Evolutionary conservation across 1,284 basidiomycete genomes (phyloP), one percentile per base, ranked within the genome.

Genomic region (Trichosporon sp.): DNA sequence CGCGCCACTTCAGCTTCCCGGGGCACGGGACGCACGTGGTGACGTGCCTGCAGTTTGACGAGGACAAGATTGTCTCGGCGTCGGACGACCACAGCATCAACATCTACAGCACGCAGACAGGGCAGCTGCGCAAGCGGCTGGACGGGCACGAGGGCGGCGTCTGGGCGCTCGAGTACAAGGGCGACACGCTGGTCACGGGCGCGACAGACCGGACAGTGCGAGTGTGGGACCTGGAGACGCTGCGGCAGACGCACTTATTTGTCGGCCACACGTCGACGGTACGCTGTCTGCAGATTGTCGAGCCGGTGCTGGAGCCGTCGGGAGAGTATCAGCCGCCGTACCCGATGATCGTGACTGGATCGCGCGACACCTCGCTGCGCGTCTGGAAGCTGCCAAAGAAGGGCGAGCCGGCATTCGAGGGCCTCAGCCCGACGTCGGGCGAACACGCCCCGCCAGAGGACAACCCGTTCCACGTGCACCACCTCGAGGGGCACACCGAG

Each of bases 181-280:
- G 80, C 56, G 89, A 95, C 74, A 89, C 88, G 1, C 86, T 97
- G 11, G 94, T 97, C 66, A 92, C 89, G 66, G 95, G 94, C 19
- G 92, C 90, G 34, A 97, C 95, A 5, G 94, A 97, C 81, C 87
- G 94, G 33, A 95, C 92, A 1, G 91, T 97, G 40, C 86, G 95
- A 52, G 89, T 96, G 58, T 97, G 95, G 95, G 89, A 95, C 77
- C 83, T 96, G 59, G 82, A 85, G 34, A 88, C 86, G 9, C 89
- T 90, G 3, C 83, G 84, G 58, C 92, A 91, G 77, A 91, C 89
- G 2, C 94, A 96, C 79, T 86, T 92, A 36, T 96, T 97, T 76
- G 88, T 89, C 37, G 94, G 94, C 0, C 94, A 97, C 79, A 95
- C 91, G 25, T 92, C 90, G 72, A 97, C 94, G 0, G 93, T 97